phyloP scores from a whole-genome alignment of 2,329 filamentous ascomycete species.

The Pseudopithomyces maydicus region DNA sequence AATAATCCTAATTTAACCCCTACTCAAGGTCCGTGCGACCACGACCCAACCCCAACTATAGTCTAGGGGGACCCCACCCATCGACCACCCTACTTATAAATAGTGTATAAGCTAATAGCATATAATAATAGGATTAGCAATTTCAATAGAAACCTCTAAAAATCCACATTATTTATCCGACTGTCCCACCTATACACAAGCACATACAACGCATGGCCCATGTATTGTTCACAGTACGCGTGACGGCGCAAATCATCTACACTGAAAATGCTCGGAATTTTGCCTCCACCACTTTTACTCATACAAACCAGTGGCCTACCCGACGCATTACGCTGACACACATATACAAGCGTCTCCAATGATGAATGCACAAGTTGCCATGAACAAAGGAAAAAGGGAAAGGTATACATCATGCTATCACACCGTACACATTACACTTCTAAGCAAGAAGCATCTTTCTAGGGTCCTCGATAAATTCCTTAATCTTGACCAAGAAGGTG shows the following conservation, averaged over 20 bases:
- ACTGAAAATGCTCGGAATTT: not conserved
- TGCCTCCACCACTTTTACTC: not conserved
- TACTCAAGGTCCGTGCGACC: too few relatives aligned
- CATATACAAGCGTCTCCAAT: not conserved
- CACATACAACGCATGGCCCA: not conserved
- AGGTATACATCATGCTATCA: not conserved
- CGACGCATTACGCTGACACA: slow-evolving; percentile 2
- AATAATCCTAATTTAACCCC: too few relatives aligned
- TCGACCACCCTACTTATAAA: too few relatives aligned
- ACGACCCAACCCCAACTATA: too few relatives aligned
- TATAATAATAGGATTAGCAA: too few relatives aligned
- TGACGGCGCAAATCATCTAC: not conserved
- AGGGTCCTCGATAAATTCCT: slow-evolving; percentile 97
- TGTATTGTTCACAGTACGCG: not conserved
- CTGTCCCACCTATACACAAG: not conserved
- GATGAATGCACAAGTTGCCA: not conserved
- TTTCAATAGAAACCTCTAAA: too few relatives aligned
- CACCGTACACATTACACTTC: not conserved
- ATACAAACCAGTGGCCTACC: not conserved
- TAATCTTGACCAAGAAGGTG: slow-evolving; percentile 94
- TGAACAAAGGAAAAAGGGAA: not conserved
- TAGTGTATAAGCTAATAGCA: too few relatives aligned
- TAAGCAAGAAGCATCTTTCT: slow-evolving; percentile 77
- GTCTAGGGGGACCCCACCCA: too few relatives aligned
- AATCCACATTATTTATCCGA: too few relatives aligned